These are phyloP conservation scores for Linum trigynum DNA, from an alignment of 345 rosid genomes.

Conservation along the genomic window DNA sequence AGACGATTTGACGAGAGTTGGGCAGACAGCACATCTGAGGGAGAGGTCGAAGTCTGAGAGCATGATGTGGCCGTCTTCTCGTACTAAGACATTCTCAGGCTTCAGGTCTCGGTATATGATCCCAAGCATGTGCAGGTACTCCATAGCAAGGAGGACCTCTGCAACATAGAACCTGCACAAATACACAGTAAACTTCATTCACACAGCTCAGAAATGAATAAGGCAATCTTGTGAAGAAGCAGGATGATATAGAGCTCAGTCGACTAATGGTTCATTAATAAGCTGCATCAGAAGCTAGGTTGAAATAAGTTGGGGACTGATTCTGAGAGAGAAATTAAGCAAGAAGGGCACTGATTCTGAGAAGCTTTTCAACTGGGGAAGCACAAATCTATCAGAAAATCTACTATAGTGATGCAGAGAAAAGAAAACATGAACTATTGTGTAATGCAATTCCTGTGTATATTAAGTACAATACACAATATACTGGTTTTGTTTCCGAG, in stretches of 20 bases:
- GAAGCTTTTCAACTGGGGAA: too few species aligned
- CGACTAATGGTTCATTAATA: background rate
- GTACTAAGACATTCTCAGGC: conserved; percentile 26
- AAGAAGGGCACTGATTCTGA: too few species aligned
- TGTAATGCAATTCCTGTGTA: too few species aligned
- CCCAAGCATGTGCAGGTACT: conserved; percentile 33
- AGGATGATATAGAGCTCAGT: too few species aligned
- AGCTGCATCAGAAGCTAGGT: background rate
- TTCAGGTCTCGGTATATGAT: conserved; percentile 30
- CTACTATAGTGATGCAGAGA: too few species aligned
- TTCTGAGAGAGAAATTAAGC: too few species aligned
- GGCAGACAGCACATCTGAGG: conserved; percentile 24
- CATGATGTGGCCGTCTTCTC: conserved; percentile 33
- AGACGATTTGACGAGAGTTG: conserved; percentile 24
- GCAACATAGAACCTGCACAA: conserved; percentile 25
- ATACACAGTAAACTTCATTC: background rate
- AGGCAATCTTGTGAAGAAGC: too few species aligned
- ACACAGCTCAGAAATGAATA: background rate
- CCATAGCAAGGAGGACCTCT: conserved; percentile 29
- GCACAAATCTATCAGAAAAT: too few species aligned
- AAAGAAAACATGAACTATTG: too few species aligned
- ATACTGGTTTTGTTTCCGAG: too few species aligned
- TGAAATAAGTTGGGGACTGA: background rate
- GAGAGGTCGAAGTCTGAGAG: conserved; percentile 30
- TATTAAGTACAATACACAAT: too few species aligned